Evolutionary conservation across 2,329 filamentous ascomycete species (phyloP).

Genomic region (Epichloe baconii): DNA sequence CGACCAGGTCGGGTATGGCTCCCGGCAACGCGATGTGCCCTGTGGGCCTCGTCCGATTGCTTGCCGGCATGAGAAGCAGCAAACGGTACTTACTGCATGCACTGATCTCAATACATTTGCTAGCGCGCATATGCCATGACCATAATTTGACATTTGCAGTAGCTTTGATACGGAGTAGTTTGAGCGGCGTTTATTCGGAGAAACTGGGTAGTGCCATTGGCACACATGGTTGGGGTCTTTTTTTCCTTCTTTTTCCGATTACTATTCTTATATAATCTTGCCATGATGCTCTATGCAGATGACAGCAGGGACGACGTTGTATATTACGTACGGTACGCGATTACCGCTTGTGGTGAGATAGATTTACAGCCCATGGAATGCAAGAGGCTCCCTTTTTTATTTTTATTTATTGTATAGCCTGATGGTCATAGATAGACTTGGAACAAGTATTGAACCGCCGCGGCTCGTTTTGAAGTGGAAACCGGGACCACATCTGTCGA

Average conservation of each 20-base stretch:
- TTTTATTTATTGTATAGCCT: background rate
- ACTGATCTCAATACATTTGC: background rate
- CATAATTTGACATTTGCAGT: background rate
- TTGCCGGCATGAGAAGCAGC: background rate
- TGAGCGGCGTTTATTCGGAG: conserved; percentile 5
- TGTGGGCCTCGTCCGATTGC: background rate
- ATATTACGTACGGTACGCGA: conserved; percentile 3
- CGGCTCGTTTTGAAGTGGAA: background rate
- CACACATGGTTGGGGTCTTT: background rate
- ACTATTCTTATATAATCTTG: conserved; percentile 1
- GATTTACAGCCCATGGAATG: background rate
- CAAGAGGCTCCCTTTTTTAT: background rate
- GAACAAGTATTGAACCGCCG: background rate
- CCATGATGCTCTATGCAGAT: conserved; percentile 1
- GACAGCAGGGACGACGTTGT: conserved; percentile 2
- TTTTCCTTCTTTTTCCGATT: background rate
- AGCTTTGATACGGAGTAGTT: background rate
- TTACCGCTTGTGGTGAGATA: background rate
- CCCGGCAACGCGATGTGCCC: background rate
- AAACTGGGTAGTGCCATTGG: background rate
- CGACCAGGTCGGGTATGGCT: background rate
- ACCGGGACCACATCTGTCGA: background rate
- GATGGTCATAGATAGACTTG: conserved; percentile 3
- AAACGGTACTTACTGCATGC: background rate
- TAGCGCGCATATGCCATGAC: conserved; percentile 1